Evolutionary conservation across 2,329 filamentous ascomycete species (phyloP).

Genomic region (Diplodia corticola): DNA sequence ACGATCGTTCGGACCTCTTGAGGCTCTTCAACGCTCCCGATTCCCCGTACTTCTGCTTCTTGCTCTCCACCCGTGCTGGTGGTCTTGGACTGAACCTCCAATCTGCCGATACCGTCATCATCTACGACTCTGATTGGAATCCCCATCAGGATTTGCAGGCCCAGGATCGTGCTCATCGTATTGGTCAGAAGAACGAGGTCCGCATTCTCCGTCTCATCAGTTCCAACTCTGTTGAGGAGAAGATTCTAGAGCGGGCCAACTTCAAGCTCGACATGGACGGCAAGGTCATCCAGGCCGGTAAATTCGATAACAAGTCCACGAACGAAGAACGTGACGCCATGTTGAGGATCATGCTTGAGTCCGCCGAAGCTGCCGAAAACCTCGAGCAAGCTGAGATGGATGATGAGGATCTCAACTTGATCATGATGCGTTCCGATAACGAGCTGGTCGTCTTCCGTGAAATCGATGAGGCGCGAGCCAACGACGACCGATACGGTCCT

Average conservation of each 20-base stretch:
- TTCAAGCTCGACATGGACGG: constrained; percentile 99
- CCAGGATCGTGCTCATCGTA: constrained; percentile 99
- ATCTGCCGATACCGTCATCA: constrained; percentile 98
- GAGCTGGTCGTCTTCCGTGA: constrained; percentile 78
- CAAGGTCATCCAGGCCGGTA: constrained; percentile 98
- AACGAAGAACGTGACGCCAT: constrained; percentile 98
- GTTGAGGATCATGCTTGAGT: constrained; percentile 88
- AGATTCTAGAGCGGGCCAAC: constrained; percentile 93
- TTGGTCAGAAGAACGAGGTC: constrained; percentile 99
- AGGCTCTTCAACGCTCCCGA: constrained; percentile 84
- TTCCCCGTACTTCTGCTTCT: constrained; percentile 95
- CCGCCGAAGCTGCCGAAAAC: constrained; percentile 65
- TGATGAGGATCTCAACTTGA: constrained; percentile 92
- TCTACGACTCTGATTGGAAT: constrained; percentile 99
- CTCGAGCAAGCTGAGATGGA: constrained; percentile 97
- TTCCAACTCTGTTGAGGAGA: constrained; percentile 96
- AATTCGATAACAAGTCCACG: constrained; percentile 99
- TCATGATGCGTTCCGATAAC: constrained; percentile 83
- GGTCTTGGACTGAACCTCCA: constrained; percentile 96
- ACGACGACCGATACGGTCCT: constrained; percentile 70
- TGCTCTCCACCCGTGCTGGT: constrained; percentile 97
- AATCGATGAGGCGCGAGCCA: constrained; percentile 74
- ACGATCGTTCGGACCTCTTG: constrained; percentile 90
- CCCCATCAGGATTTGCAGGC: constrained; percentile 98
- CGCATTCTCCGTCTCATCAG: constrained; percentile 94